phyloP scores from a whole-genome alignment of 2,329 filamentous ascomycete genomes.

The Exserohilum rostratum region DNA sequence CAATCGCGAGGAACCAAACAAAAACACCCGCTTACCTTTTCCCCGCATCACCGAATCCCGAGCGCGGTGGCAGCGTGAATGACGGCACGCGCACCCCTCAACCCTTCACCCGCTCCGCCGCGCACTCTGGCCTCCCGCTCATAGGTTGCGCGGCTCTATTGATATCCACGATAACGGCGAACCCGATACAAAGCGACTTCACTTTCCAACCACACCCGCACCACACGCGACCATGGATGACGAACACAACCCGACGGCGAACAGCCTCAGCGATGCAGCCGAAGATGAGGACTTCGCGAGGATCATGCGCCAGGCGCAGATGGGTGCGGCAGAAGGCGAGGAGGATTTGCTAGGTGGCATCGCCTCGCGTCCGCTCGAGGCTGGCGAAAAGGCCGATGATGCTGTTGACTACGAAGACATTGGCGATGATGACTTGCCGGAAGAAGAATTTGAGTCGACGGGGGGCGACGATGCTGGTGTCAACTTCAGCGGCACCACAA shows the following conservation, averaged over 20 bases:
- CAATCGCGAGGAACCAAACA: neutral
- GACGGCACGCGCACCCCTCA: slow-evolving; percentile 26
- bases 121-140: slow-evolving; percentile 19
- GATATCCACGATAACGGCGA: neutral
- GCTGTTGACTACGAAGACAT: slow-evolving; percentile 92
- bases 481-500: slow-evolving; percentile 40
- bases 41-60: neutral
- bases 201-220: slow-evolving; percentile 1
- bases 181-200: neutral
- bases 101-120: slow-evolving; percentile 21
- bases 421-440: slow-evolving; percentile 86
- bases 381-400: slow-evolving; percentile 83
- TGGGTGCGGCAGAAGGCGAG: slow-evolving; percentile 26
- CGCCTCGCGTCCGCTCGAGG: slow-evolving; percentile 48
- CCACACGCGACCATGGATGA: slow-evolving; percentile 35
- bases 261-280: slow-evolving; percentile 13
- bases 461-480: slow-evolving; percentile 25
- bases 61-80: slow-evolving; percentile 26
- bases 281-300: slow-evolving; percentile 33
- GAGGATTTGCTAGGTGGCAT: slow-evolving; percentile 35
- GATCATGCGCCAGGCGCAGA: slow-evolving; percentile 28
- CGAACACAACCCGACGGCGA: slow-evolving; percentile 19
- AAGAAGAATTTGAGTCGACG: slow-evolving; percentile 60
- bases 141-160: slow-evolving; percentile 6
- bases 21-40: neutral